These are phyloP conservation scores for Globisporangium uncinulatum DNA, from an alignment of 352 stramenopile genomes.

Conservation along the genomic window DNA sequence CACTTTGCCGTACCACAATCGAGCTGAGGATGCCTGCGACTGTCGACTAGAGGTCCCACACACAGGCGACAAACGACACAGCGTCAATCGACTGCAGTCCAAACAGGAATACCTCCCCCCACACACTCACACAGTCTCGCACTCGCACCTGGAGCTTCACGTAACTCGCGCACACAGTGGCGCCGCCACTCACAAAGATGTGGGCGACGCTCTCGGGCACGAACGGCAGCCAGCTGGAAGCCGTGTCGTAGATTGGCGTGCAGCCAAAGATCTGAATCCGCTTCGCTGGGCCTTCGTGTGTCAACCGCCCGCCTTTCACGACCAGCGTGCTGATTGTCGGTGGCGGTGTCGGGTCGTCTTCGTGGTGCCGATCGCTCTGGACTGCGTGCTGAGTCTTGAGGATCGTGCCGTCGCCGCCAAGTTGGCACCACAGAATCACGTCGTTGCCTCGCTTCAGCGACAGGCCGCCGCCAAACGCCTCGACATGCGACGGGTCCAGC, in stretches of 20 bases:
- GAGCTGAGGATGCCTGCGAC: slow-evolving; percentile 37
- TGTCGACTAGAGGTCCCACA: slow-evolving; percentile 17
- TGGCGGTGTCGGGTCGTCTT: slow-evolving; percentile 1
- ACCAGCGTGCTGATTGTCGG: slow-evolving; percentile 36
- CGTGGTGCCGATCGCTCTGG: slow-evolving; percentile 7
- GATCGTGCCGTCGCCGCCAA: slow-evolving; percentile 74
- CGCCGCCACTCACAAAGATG: slow-evolving; percentile 65
- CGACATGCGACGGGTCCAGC: slow-evolving; percentile 27
- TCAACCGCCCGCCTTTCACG: slow-evolving; percentile 47
- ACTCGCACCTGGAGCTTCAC: slow-evolving; percentile 44
- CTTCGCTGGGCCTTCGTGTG: slow-evolving; percentile 46
- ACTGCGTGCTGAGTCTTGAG: slow-evolving; percentile 43
- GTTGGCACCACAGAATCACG: slow-evolving; percentile 66
- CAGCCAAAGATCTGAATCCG: slow-evolving; percentile 72
- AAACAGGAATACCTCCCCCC: too few relatives aligned
- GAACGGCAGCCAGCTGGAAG: slow-evolving; percentile 38
- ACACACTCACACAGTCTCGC: background rate
- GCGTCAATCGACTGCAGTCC: background rate
- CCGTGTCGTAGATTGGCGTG: slow-evolving; percentile 62
- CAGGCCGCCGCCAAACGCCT: slow-evolving; percentile 47
- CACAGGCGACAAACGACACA: background rate
- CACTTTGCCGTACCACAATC: slow-evolving; percentile 26
- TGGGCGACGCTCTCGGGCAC: slow-evolving; percentile 47
- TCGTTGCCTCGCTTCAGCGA: slow-evolving; percentile 13
- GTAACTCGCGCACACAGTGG: slow-evolving; percentile 46